Evolutionary conservation across 208 protist species (phyloP), one percentile per base, ranked within the genome.

Genomic region (Acanthamoeba lenticulata): DNA sequence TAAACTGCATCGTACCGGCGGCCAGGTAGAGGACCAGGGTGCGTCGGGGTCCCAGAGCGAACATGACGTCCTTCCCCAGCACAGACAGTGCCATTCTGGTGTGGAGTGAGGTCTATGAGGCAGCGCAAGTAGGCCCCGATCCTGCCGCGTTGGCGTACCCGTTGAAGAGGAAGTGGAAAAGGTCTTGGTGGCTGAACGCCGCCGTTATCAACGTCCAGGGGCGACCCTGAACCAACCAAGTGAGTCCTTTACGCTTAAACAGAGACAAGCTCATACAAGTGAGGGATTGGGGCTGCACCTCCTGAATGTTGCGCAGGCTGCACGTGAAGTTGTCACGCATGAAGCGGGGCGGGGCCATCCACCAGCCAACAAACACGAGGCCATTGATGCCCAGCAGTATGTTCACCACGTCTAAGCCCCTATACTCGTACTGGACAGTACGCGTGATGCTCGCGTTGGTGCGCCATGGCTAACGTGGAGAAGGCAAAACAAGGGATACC

Each of bases 1-100:
- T n/a, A n/a, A n/a, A n/a, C n/a, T n/a, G n/a, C n/a, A n/a, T n/a
- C 34, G 74, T 85, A 85, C 74, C 74, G 9, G 74, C 74, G 44
- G 74, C 42, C 38, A 85, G 74, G 44, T 85, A 85, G 74, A 85
- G 42, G 15, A 85, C 4, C 7, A 55, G 13, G 44, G n/a, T 38
- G 74, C 42, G 42, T 55, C 0, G 5, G 0, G 74, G 42, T 5
- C 74, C 74, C 21, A 85, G 74, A 13, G 55, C 42, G 11, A 2
- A 19, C 74, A 85, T 85, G 42, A 85, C 74, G 1, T 52, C 42
- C 42, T 38, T 27, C 13, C 74, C 74, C 3, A 85, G 27, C 4
- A 85, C 7, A 4, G 21, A 85, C 74, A 85, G 3, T 7, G 42
- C 74, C 24, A 57, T 36, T 19, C 74, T 85, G 44, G 1, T 9